Percentiles rank a stretch among this genome's conserved stretches.
Conservation (phyloP, 768 basidiomycete genomes). For the Pseudohyphozyma bogoriensis region DNA sequence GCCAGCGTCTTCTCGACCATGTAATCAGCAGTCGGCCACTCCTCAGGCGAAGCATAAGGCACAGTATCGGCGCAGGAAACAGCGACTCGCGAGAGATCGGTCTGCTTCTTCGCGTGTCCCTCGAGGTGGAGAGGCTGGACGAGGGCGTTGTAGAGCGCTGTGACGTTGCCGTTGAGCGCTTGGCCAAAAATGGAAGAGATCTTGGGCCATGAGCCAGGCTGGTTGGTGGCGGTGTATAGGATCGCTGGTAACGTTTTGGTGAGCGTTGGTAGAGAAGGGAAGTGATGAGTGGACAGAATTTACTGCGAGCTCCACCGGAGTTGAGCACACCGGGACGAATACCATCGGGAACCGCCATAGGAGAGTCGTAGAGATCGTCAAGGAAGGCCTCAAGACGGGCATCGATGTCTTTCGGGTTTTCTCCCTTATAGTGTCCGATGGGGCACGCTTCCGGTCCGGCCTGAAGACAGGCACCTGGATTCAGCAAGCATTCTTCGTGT, state of each 20-base stretch:
- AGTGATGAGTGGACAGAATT: background rate
- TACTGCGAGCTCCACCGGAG: background rate
- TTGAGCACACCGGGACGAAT: background rate
- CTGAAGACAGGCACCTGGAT: background rate
- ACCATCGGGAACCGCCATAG: background rate
- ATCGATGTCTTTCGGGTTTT: background rate
- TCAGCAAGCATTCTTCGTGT: background rate
- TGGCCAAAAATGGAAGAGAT: background rate
- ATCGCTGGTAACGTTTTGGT: too few relatives aligned
- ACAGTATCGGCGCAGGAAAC: background rate
- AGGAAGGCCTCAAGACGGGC: background rate
- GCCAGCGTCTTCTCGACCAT: background rate
- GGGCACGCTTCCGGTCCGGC: background rate
- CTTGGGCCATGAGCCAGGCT: background rate
- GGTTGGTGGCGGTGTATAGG: background rate
- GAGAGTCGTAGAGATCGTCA: background rate
- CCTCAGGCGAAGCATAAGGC: background rate
- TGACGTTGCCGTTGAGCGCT: background rate
- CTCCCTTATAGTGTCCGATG: background rate
- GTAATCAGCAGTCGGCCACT: background rate
- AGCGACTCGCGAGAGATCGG: background rate
- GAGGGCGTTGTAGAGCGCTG: conserved; percentile 1
- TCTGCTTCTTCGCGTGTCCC: background rate
- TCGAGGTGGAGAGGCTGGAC: background rate
- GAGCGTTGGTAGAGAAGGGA: background rate